Evolutionary conservation across 2,329 filamentous ascomycete genomes (phyloP), one percentile per base, ranked within the genome.

Genomic region (Ascochyta lentis): DNA sequence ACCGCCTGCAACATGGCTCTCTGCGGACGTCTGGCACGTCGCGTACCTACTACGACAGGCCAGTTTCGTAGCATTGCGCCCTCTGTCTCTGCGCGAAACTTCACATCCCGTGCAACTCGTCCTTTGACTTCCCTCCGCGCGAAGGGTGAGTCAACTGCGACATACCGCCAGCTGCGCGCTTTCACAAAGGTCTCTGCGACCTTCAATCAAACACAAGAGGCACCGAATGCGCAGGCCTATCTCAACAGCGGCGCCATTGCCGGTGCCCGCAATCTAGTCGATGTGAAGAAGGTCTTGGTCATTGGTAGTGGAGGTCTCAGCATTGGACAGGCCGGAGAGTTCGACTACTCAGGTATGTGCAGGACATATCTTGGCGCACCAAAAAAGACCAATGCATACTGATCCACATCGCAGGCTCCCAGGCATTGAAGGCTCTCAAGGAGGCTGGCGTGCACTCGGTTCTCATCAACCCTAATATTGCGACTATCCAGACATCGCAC

Each of bases 241-340:
- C 82, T 97, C 68, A 87, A 92, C 74, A 96, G 91, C 79, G 93
- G 92, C 68, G 89, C 88, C 57, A 88, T 97, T 74, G 90, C 92
- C 77, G 88, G 84, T 56, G 84, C 89, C 55, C 84, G 85, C 70
- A 84, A 94, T 69, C 81, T 90, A 51, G 89, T 97, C 46, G 86
- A 96, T 75, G 92, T 98, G 63, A 96, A 96, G 83, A 98, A 98
- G 82, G 94, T 98, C 48, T 82, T 98, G 60, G 93, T 98, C 67
- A 96, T 98, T 81, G 94, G 94, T 56, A 93, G 89, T 80, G 94
- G 94, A 81, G 94, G 94, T 78, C 84, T 98, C 67, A 92, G 91
- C 76, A 98, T 98, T 85, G 94, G 94, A 62, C 94, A 98, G 80
- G 94, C 94, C 64, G 94, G 94, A 81, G 94, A 98, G 81, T 98